Percentiles rank a stretch among this genome's conserved stretches.
phyloP scores from a whole-genome alignment of 257 asterid species.

The Thymus mandschuricus region DNA sequence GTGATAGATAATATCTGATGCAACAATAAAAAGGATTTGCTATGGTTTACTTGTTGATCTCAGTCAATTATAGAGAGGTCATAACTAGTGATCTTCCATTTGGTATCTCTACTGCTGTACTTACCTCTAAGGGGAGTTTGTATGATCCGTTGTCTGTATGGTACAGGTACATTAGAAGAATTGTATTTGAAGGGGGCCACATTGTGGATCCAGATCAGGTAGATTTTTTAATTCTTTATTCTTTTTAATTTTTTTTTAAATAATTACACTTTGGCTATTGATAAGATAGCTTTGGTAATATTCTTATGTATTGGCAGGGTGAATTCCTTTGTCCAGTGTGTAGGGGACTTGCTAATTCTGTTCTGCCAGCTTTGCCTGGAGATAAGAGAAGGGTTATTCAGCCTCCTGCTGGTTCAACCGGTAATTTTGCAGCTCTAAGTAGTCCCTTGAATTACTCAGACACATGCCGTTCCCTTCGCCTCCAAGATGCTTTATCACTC shows the following conservation, averaged over 20 bases:
- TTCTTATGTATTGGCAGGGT: slow-evolving; percentile 60
- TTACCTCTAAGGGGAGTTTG: slow-evolving; percentile 18
- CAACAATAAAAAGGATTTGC: not conserved
- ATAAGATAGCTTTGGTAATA: slow-evolving; percentile 31
- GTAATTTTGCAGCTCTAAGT: slow-evolving; percentile 31
- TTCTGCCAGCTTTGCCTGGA: slow-evolving; percentile 68
- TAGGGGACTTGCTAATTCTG: slow-evolving; percentile 91
- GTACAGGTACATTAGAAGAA: slow-evolving; percentile 73
- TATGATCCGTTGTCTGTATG: slow-evolving; percentile 24
- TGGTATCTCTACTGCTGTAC: slow-evolving; percentile 12
- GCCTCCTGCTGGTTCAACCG: slow-evolving; percentile 38
- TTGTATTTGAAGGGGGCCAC: slow-evolving; percentile 94
- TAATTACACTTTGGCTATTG: slow-evolving; percentile 20
- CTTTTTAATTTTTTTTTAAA: not conserved
- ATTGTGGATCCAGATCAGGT: slow-evolving; percentile 99
- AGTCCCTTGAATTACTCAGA: slow-evolving; percentile 41
- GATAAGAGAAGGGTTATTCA: slow-evolving; percentile 42
- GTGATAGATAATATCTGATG: not conserved
- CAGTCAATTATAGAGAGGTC: not conserved
- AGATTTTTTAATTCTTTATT: slow-evolving; percentile 21
- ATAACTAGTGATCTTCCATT: slow-evolving; percentile 11
- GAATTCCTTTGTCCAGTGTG: slow-evolving; percentile 99
- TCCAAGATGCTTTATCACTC: slow-evolving; percentile 66
- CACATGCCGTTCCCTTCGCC: slow-evolving; percentile 42
- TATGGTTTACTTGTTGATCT: not conserved